Conservation (phyloP, 1,284 basidiomycete genomes). For the Salmacisia buchloeana region DNA sequence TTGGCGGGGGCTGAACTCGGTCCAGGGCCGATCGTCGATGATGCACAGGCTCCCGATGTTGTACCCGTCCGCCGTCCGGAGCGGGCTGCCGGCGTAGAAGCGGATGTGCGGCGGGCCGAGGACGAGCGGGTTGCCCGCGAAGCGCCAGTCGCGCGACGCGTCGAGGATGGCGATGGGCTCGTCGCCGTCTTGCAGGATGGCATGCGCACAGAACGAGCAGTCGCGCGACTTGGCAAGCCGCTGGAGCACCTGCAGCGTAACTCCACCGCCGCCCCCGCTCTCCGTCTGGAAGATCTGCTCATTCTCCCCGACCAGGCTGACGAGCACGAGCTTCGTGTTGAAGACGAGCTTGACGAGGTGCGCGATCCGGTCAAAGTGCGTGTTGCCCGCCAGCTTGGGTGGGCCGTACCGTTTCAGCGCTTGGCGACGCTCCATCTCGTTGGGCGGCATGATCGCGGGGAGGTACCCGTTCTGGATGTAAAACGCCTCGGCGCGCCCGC, state of each 20-base stretch:
- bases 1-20: conserved; percentile 80
- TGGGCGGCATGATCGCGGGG: conserved; percentile 37
- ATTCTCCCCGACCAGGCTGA: conserved; percentile 73
- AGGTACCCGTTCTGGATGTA: conserved; percentile 39
- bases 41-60: conserved; percentile 84
- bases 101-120: conserved; percentile 64
- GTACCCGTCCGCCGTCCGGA: conserved; percentile 79
- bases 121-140: conserved; percentile 73
- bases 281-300: conserved; percentile 80
- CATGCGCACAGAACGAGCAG: conserved; percentile 73
- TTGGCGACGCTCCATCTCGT: conserved; percentile 31
- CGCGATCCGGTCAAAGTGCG: conserved; percentile 88
- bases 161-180: conserved; percentile 84
- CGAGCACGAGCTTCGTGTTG: conserved; percentile 75
- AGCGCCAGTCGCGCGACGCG: conserved; percentile 77
- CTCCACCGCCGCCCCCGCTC: conserved; percentile 57
- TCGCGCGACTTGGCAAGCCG: conserved; percentile 57
- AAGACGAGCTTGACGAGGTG: conserved; percentile 84
- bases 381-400: conserved; percentile 60
- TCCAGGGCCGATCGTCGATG: conserved; percentile 74
- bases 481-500: conserved; percentile 36
- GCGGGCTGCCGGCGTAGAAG: conserved; percentile 86
- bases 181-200: conserved; percentile 75
- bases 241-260: conserved; percentile 22
- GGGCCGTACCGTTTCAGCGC: conserved; percentile 40